Percentiles rank a stretch among this genome's conserved stretches.
phyloP scores from a whole-genome alignment of 2,329 filamentous ascomycete genomes.

The Arthrobotrys musiformis region DNA sequence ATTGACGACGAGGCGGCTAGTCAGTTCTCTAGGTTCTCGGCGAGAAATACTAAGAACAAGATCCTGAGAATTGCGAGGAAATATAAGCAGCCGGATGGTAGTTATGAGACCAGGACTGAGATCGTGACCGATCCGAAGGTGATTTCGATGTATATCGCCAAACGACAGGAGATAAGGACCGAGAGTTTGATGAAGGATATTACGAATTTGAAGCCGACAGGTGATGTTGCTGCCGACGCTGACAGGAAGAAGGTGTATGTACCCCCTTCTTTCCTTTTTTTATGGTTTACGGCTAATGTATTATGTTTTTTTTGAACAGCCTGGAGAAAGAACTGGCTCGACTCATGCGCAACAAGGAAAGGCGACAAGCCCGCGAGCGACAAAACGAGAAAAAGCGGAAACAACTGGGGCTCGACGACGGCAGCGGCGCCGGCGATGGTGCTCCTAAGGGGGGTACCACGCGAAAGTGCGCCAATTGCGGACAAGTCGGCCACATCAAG shows the following conservation, averaged over 20 bases:
- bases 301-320: conserved; percentile 63
- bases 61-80: conserved; percentile 79
- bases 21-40: conserved; percentile 78
- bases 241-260: conserved; percentile 58
- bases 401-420: conserved; percentile 51
- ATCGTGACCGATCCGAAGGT: conserved; percentile 82
- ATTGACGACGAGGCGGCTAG: conserved; percentile 78
- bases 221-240: conserved; percentile 59
- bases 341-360: conserved; percentile 89
- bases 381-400: conserved; percentile 58
- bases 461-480: conserved; percentile 97
- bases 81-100: conserved; percentile 69
- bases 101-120: conserved; percentile 71
- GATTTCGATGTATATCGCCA: conserved; percentile 86
- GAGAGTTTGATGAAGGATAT: conserved; percentile 72
- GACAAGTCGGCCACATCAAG: conserved; percentile 88
- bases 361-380: conserved; percentile 82
- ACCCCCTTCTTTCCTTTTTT: background rate
- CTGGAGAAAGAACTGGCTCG: conserved; percentile 75
- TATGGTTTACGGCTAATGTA: background rate
- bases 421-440: too few relatives aligned
- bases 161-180: conserved; percentile 76
- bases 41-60: conserved; percentile 75
- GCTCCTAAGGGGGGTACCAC: conserved; percentile 67
- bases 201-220: conserved; percentile 59